Conservation (phyloP, 139 green algal genomes). For the Trebouxia sp. region DNA sequence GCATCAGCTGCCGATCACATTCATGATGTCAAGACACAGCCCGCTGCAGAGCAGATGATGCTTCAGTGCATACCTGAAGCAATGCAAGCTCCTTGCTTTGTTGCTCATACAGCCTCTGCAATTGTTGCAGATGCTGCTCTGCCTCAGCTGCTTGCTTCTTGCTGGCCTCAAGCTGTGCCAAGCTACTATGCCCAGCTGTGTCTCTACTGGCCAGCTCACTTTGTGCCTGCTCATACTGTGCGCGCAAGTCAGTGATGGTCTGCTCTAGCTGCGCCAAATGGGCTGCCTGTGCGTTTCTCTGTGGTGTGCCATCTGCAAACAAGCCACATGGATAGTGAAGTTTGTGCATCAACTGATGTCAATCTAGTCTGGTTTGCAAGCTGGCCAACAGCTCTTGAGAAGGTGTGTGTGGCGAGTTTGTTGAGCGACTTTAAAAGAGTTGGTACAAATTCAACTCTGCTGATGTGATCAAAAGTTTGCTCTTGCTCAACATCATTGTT, state of each 20-base stretch:
- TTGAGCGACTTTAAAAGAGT: too few relatives aligned
- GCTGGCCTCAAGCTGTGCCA: background rate
- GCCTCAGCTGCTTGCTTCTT: background rate
- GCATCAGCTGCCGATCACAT: too few relatives aligned
- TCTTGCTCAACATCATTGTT: too few relatives aligned
- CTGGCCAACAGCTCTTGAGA: too few relatives aligned
- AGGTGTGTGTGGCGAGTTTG: too few relatives aligned
- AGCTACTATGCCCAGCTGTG: background rate
- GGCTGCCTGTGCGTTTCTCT: constrained; percentile 7
- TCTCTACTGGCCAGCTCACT: background rate
- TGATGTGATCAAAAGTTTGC: too few relatives aligned
- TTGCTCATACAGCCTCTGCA: background rate
- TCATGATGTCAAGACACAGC: too few relatives aligned
- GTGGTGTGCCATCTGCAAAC: background rate
- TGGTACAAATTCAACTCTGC: too few relatives aligned
- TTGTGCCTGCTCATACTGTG: constrained; percentile 18
- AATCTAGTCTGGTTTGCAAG: too few relatives aligned
- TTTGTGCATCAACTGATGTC: too few relatives aligned
- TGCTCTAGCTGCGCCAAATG: constrained; percentile 44
- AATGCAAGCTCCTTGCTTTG: constrained; percentile 20
- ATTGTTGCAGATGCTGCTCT: background rate
- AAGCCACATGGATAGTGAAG: too few relatives aligned
- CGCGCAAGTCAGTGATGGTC: constrained; percentile 29
- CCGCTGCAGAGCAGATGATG: too few relatives aligned
- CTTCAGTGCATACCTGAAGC: constrained; percentile 41